Percentiles rank a stretch among this genome's conserved stretches.
phyloP scores from a whole-genome alignment of 805 yeast species.

The Spathaspora girioi region DNA sequence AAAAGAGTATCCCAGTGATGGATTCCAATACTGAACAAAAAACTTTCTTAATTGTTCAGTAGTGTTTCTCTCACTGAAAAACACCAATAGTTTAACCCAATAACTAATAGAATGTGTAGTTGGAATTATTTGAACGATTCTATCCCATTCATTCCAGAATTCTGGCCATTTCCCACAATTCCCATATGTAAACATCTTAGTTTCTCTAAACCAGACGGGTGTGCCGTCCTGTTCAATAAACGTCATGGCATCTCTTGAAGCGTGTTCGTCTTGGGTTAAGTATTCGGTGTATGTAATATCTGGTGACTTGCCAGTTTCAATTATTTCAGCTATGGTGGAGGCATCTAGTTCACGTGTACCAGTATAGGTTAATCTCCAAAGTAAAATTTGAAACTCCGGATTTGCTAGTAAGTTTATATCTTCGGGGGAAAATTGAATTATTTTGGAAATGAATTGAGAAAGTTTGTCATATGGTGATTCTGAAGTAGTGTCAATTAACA shows the following conservation, averaged over 20 bases:
- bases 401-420: slow-evolving; percentile 19
- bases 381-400: slow-evolving; percentile 29
- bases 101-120: slow-evolving; percentile 4
- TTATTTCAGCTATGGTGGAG: neutral
- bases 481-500: slow-evolving; percentile 33
- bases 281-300: neutral
- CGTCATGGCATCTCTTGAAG: slow-evolving; percentile 26
- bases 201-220: slow-evolving; percentile 24
- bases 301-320: neutral
- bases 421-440: slow-evolving; percentile 24
- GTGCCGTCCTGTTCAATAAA: slow-evolving; percentile 14
- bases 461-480: slow-evolving; percentile 18
- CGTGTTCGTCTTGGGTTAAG: slow-evolving; percentile 19
- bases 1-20: slow-evolving; percentile 22
- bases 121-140: slow-evolving; percentile 11
- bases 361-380: slow-evolving; percentile 29
- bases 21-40: slow-evolving; percentile 27
- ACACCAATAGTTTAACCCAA: slow-evolving; percentile 35
- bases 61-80: slow-evolving; percentile 25
- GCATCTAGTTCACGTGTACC: slow-evolving; percentile 7
- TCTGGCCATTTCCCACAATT: slow-evolving; percentile 33
- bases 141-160: slow-evolving; percentile 40
- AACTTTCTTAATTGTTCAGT: slow-evolving; percentile 23
- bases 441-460: slow-evolving; percentile 22
- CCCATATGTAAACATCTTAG: slow-evolving; percentile 34